Evolutionary conservation across 2,329 filamentous ascomycete genomes (phyloP).

Genomic region (Stachybotrys chartarum): DNA sequence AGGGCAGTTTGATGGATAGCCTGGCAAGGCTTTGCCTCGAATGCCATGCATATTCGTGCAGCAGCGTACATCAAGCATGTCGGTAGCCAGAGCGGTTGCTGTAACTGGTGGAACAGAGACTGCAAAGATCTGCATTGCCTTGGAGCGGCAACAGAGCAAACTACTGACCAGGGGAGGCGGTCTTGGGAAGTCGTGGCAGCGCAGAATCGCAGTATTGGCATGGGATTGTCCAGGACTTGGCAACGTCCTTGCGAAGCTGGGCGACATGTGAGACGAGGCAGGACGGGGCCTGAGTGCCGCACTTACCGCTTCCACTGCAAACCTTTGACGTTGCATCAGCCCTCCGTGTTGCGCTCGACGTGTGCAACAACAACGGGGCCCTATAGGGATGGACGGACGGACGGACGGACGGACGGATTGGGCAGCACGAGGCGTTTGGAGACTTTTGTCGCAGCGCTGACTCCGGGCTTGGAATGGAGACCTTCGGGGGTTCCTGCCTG

Average conservation of each 20-base stretch:
- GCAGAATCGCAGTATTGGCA: too few relatives aligned
- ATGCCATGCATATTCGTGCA: not conserved
- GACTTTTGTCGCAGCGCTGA: too few relatives aligned
- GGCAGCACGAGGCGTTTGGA: not conserved
- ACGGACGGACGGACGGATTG: too few relatives aligned
- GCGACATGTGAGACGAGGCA: not conserved
- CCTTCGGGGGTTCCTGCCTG: too few relatives aligned
- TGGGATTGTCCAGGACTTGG: too few relatives aligned
- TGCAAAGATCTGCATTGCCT: not conserved
- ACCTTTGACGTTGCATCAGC: not conserved
- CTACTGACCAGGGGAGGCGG: too few relatives aligned
- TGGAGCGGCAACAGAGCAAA: too few relatives aligned
- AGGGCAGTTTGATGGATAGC: too few relatives aligned
- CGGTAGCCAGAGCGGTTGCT: not conserved
- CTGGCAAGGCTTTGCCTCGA: too few relatives aligned
- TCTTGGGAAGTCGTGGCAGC: too few relatives aligned
- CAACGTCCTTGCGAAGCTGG: not conserved
- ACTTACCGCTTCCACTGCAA: not conserved
- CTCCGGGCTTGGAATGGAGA: too few relatives aligned
- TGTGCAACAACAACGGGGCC: not conserved
- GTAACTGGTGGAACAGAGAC: not conserved
- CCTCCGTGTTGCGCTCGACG: not conserved
- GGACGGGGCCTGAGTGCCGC: not conserved
- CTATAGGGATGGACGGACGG: not conserved
- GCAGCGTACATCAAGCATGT: not conserved